A percentile compares a stretch with the other conserved stretches of the same genome.
These are phyloP conservation scores for Syncephalastrum racemosum DNA, from an alignment of 371 early-diverging fungal genomes.

Conservation along the genomic window DNA sequence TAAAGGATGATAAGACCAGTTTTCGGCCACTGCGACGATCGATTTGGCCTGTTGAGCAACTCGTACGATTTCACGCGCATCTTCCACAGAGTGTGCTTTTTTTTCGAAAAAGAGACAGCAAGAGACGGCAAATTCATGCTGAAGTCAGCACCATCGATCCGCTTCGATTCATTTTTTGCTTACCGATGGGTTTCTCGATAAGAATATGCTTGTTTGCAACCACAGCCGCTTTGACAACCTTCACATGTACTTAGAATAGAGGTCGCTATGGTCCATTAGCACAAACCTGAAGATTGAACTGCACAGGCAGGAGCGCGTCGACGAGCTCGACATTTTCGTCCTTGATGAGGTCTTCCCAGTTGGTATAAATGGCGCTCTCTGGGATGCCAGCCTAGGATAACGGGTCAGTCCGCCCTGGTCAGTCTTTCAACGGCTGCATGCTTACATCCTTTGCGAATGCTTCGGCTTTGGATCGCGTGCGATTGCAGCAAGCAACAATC, in stretches of 20 bases:
- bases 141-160: neutral
- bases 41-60: conserved; percentile 32
- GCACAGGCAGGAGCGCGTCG: conserved; percentile 40
- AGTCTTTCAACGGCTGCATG: neutral
- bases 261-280: neutral
- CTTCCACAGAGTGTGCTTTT: conserved; percentile 41
- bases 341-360: conserved; percentile 36
- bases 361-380: conserved; percentile 40
- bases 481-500: conserved; percentile 49
- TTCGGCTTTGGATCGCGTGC: conserved; percentile 48
- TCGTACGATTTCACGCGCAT: conserved; percentile 43
- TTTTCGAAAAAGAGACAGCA: neutral
- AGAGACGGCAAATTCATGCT: neutral
- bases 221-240: conserved; percentile 45
- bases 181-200: conserved; percentile 55
- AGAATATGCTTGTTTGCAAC: conserved; percentile 47
- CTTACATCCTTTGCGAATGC: conserved; percentile 47
- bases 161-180: neutral
- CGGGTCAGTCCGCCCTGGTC: neutral
- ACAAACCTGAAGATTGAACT: conserved; percentile 44
- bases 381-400: conserved; percentile 40
- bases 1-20: conserved; percentile 45
- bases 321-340: conserved; percentile 43
- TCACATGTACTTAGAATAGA: neutral
- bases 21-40: conserved; percentile 47